Evolutionary conservation across 2,329 filamentous ascomycete species (phyloP).

Genomic region (Sclerotinia trifoliorum): DNA sequence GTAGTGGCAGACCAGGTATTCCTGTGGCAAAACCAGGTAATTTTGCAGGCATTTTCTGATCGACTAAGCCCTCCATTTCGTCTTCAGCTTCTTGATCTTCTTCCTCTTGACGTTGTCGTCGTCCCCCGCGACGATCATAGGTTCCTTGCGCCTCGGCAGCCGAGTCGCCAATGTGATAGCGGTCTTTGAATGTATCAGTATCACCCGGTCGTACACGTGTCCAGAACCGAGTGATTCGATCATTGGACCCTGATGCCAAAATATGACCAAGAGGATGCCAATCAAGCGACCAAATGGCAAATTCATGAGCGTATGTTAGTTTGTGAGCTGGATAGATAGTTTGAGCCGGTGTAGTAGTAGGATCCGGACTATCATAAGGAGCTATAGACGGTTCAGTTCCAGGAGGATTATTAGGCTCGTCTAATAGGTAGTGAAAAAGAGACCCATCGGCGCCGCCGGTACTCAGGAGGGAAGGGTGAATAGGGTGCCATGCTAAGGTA

Average conservation of each 20-base stretch:
- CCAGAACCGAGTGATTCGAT: conserved; percentile 97
- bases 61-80: conserved; percentile 86
- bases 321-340: conserved; percentile 91
- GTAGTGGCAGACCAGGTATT: conserved; percentile 41
- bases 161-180: conserved; percentile 92
- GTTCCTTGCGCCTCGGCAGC: conserved; percentile 95
- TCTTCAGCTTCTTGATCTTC: conserved; percentile 93
- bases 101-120: conserved; percentile 80
- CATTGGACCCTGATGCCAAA: conserved; percentile 91
- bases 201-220: conserved; percentile 87
- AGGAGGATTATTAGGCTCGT: conserved; percentile 83
- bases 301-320: conserved; percentile 84
- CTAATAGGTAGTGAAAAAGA: conserved; percentile 90
- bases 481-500: conserved; percentile 88
- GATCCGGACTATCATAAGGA: conserved; percentile 82
- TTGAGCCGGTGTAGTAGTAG: conserved; percentile 75
- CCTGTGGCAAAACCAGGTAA: conserved; percentile 60
- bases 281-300: conserved; percentile 95
- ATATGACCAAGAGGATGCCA: conserved; percentile 98
- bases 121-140: conserved; percentile 77
- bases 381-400: conserved; percentile 71
- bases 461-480: conserved; percentile 83
- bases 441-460: conserved; percentile 89
- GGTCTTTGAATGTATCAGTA: conserved; percentile 78
- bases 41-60: conserved; percentile 77